These are phyloP conservation scores for Sporothrix protearum DNA, from an alignment of 2,329 filamentous ascomycete genomes.

Conservation along the genomic window DNA sequence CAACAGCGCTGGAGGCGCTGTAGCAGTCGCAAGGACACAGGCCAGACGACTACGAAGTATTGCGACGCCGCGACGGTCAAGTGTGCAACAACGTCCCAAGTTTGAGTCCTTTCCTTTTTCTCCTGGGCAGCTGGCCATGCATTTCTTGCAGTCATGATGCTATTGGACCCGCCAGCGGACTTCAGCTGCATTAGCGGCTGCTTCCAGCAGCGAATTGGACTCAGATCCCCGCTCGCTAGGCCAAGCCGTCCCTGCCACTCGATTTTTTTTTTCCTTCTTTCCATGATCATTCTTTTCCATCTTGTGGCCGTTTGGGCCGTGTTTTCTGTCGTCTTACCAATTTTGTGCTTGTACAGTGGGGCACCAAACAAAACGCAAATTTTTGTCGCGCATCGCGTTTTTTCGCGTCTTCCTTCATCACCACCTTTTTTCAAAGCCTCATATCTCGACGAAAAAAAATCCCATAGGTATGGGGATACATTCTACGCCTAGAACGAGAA, in stretches of 20 bases:
- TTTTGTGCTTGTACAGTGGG: background rate
- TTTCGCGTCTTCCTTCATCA: too few species aligned
- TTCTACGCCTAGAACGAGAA: too few species aligned
- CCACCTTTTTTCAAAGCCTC: too few species aligned
- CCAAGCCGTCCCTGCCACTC: conserved; percentile 22
- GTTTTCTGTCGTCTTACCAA: background rate
- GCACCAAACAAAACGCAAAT: too few species aligned
- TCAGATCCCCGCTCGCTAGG: conserved; percentile 22
- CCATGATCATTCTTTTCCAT: background rate
- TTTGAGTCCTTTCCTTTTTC: background rate
- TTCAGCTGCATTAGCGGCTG: conserved; percentile 24
- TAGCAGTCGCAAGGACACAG: background rate
- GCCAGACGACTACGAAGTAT: background rate
- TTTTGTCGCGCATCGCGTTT: too few species aligned
- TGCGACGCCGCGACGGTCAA: background rate
- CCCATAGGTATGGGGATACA: too few species aligned
- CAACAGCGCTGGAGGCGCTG: background rate
- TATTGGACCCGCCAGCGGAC: conserved; percentile 21
- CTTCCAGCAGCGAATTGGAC: conserved; percentile 22
- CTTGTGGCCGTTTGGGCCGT: background rate
- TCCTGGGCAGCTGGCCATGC: background rate
- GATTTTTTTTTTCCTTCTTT: conserved; percentile 15
- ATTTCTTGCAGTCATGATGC: conserved; percentile 7
- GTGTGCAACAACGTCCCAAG: background rate
- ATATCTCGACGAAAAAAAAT: too few species aligned